Evolutionary conservation across 2,329 filamentous ascomycete species (phyloP), one percentile per base, ranked within the genome.

Genomic region (Calonectria pseudoreteaudii): DNA sequence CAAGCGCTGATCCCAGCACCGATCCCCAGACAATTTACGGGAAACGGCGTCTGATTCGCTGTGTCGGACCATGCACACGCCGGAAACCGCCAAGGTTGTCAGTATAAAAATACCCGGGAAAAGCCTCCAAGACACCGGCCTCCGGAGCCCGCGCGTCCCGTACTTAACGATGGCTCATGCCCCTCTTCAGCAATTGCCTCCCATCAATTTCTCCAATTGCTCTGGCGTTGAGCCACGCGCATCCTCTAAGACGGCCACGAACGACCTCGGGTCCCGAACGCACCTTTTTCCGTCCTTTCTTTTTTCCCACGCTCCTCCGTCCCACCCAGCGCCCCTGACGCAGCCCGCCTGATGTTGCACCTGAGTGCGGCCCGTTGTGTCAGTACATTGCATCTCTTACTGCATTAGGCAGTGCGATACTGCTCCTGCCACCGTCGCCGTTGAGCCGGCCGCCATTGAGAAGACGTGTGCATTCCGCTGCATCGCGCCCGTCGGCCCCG

Each of bases 121-220:
- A 62, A 41, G 56, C 56, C 56, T 62, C 41, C 41, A 30, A 23
- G 28, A 41, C 2, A 13, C 38, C 26, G 14, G 36, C 64, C 30
- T 58, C n/a, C 76, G 78, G 78, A 75, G 41, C 75, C 76, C 77
- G 78, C 78, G 77, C 75, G 77, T 75, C 58, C 78, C 76, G 68
- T 64, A 31, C 16, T 20, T 28, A 68, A n/a, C 20, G 36, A 23
- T 34, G 38, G 58, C 26, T 44, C 9, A 49, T 26, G 44, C 62
- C 65, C 71, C 53, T 58, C 65, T 53, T 65, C 23, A 47, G 47
- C 47, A 44, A 68, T 50, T 65, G 60, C 60, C 44, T 65, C 41
- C 71, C 71, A 56, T 68, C 71, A 30, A 16, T 36, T 60, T 65
- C 52, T 75, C 60, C 70, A 69, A 75, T 64, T 64, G 38, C 52